Evolutionary conservation across 768 basidiomycete species (phyloP).

Genomic region (Amanita pseudoporphyria): DNA sequence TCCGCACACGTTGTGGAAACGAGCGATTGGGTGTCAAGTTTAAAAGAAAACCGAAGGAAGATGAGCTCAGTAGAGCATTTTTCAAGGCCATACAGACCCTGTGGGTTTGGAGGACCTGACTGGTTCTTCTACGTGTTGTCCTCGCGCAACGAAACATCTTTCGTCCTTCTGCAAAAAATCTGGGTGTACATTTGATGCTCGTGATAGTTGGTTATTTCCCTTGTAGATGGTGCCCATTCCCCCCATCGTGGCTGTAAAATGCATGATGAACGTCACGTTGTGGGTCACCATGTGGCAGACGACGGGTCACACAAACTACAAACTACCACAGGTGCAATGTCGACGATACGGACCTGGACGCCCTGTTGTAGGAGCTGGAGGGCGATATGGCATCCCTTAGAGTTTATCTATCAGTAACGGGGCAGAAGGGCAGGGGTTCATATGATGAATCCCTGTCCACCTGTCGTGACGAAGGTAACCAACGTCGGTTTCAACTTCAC

Average conservation of each 20-base stretch:
- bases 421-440: constrained; percentile 11
- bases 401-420: background rate
- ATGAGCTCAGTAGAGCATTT: constrained; percentile 43
- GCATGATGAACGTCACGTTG: constrained; percentile 35
- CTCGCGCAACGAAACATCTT: constrained; percentile 37
- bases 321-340: constrained; percentile 41
- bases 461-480: constrained; percentile 25
- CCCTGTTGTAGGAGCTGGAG: constrained; percentile 20
- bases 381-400: constrained; percentile 46
- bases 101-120: constrained; percentile 27
- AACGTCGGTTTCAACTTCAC: background rate
- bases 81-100: constrained; percentile 52
- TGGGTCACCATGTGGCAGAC: constrained; percentile 27
- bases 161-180: constrained; percentile 27
- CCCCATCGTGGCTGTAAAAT: constrained; percentile 55
- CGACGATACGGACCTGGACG: constrained; percentile 26
- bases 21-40: constrained; percentile 35
- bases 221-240: constrained; percentile 56
- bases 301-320: constrained; percentile 34
- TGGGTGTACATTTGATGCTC: constrained; percentile 46
- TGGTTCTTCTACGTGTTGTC: constrained; percentile 29
- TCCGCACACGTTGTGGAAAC: constrained; percentile 54
- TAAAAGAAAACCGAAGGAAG: constrained; percentile 20
- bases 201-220: constrained; percentile 40
- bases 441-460: constrained; percentile 49